Evolutionary conservation across 73 alveolate species (phyloP).

Genomic region (Diophrys sp.): DNA sequence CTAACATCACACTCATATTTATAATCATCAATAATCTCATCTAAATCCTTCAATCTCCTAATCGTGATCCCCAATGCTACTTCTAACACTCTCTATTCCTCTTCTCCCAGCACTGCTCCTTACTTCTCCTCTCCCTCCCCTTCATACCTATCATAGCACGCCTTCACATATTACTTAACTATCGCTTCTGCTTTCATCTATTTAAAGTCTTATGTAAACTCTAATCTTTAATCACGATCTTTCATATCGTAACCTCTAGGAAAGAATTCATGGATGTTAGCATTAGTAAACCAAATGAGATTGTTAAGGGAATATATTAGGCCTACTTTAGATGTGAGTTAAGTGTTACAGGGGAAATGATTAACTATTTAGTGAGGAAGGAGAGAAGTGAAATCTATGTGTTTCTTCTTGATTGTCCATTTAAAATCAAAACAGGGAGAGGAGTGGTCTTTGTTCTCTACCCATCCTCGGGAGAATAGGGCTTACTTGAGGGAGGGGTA

Average conservation of each 20-base stretch:
- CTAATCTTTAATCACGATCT: conserved; percentile 87
- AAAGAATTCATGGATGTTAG: conserved; percentile 90
- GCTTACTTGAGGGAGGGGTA: conserved; percentile 84
- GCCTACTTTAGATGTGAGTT: too few relatives aligned
- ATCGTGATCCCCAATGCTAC: conserved; percentile 82
- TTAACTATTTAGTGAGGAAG: too few relatives aligned
- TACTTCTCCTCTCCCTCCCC: neutral
- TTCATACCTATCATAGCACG: neutral
- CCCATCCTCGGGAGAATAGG: conserved; percentile 92
- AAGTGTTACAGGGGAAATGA: too few relatives aligned
- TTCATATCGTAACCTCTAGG: conserved; percentile 92
- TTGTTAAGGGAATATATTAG: conserved; percentile 83
- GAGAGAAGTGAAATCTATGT: conserved; percentile 88
- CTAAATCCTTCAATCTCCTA: conserved; percentile 78
- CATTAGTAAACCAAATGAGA: conserved; percentile 85
- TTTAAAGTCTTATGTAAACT: conserved; percentile 89
- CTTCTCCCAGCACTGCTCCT: neutral
- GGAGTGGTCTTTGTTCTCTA: conserved; percentile 80
- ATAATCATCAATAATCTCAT: conserved; percentile 83
- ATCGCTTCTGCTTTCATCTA: conserved; percentile 78
- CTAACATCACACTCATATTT: conserved; percentile 60
- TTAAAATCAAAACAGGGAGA: conserved; percentile 87
- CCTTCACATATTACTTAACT: conserved; percentile 33
- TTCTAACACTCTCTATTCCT: conserved; percentile 57
- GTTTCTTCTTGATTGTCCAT: conserved; percentile 82